Conservation (phyloP, 1,284 basidiomycete species). For the Singerocomus rubriflavus region DNA sequence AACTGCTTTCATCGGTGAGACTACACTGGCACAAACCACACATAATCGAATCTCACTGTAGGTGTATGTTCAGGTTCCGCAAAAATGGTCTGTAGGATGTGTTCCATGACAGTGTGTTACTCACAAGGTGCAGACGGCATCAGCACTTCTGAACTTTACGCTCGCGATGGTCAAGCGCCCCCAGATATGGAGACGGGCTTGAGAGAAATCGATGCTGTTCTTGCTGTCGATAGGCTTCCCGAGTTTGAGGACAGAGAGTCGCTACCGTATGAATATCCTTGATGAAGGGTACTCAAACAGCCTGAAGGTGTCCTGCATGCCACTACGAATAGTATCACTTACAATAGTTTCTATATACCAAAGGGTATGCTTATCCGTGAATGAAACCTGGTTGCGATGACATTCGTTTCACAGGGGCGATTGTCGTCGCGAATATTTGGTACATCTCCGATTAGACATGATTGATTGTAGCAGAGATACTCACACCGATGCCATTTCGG, state of each 20-base stretch:
- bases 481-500: slow-evolving; percentile 14
- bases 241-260: slow-evolving; percentile 33
- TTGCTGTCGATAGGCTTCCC: slow-evolving; percentile 37
- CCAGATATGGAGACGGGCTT: slow-evolving; percentile 30
- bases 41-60: background rate
- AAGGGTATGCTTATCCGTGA: slow-evolving; percentile 5
- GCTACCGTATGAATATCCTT: slow-evolving; percentile 30
- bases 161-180: slow-evolving; percentile 37
- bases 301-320: slow-evolving; percentile 10
- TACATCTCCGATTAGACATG: too few species aligned
- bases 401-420: slow-evolving; percentile 2
- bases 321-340: slow-evolving; percentile 3
- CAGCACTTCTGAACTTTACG: slow-evolving; percentile 22
- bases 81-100: slow-evolving; percentile 15
- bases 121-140: slow-evolving; percentile 7
- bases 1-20: slow-evolving; percentile 11
- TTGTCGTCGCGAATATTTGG: slow-evolving; percentile 17
- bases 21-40: background rate
- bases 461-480: background rate
- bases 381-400: background rate
- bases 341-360: slow-evolving; percentile 17
- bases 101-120: background rate
- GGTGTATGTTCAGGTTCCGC: background rate
- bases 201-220: slow-evolving; percentile 37
- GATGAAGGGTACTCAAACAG: background rate